phyloP scores from a whole-genome alignment of 441 rosid genomes.

The Syzygium syzygioides region DNA sequence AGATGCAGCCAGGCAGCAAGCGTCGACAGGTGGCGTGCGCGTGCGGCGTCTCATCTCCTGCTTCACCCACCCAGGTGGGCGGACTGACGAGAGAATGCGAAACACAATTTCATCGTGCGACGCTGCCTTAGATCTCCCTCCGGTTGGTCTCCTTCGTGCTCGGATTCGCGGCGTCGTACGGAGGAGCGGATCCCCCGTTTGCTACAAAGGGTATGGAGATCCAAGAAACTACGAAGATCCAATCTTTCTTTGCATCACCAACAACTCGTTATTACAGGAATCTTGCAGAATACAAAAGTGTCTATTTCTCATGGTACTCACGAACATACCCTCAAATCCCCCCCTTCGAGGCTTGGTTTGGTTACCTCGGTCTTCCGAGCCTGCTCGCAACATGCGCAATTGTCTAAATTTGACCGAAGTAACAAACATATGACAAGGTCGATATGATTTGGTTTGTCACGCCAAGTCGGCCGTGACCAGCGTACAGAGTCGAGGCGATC shows the following conservation, averaged over 20 bases:
- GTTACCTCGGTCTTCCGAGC: rapidly evolving
- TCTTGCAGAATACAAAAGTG: no score
- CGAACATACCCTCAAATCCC: not conserved
- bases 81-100: no score
- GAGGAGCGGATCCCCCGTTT: no score
- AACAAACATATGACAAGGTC: rapidly evolving
- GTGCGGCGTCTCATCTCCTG: not conserved
- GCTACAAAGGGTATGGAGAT: no score
- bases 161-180: not conserved
- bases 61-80: no score
- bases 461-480: rapidly evolving
- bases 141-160: not conserved
- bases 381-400: not conserved
- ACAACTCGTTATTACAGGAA: not conserved
- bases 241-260: not conserved
- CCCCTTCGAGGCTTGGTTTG: not conserved
- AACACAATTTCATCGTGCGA: no score
- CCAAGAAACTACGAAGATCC: no score
- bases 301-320: not conserved
- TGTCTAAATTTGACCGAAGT: not conserved
- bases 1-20: not conserved
- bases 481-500: not conserved
- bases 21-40: not conserved
- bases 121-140: not conserved
- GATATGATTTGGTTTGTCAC: not conserved